Evolutionary conservation across 345 rosid species (phyloP).

Genomic region (Mercurialis annua): DNA sequence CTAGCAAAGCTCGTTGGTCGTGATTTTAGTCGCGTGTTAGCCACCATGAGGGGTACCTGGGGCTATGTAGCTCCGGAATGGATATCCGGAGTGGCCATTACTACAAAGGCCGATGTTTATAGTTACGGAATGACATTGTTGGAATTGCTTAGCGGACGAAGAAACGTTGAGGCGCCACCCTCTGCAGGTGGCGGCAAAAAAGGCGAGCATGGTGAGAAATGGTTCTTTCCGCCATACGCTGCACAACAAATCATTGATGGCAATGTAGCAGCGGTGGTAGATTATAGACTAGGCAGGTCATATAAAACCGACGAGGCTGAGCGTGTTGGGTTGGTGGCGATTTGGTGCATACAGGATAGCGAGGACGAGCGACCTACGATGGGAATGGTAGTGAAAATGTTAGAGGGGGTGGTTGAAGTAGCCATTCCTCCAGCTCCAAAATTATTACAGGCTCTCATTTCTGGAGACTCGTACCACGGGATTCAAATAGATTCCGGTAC

Average conservation of each 20-base stretch:
- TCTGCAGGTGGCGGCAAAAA: slow-evolving; percentile 33
- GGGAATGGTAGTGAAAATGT: slow-evolving; percentile 27
- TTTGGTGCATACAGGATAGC: slow-evolving; percentile 33
- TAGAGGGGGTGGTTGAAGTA: slow-evolving; percentile 24
- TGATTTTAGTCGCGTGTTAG: slow-evolving; percentile 25
- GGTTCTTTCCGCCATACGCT: slow-evolving; percentile 96
- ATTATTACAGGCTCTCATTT: slow-evolving; percentile 72
- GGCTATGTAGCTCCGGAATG: slow-evolving; percentile 35
- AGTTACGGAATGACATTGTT: slow-evolving; percentile 33
- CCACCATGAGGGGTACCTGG: slow-evolving; percentile 33
- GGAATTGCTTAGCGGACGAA: slow-evolving; percentile 29
- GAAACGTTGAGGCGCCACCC: slow-evolving; percentile 22
- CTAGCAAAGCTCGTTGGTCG: slow-evolving; percentile 28
- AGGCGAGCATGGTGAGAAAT: slow-evolving; percentile 36
- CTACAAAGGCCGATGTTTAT: slow-evolving; percentile 32
- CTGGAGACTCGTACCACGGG: slow-evolving; percentile 73
- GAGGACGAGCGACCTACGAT: slow-evolving; percentile 31
- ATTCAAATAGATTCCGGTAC: slow-evolving; percentile 36
- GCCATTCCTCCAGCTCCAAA: slow-evolving; percentile 64
- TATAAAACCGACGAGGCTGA: slow-evolving; percentile 20
- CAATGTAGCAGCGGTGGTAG: slow-evolving; percentile 20
- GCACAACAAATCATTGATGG: slow-evolving; percentile 62
- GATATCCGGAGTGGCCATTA: slow-evolving; percentile 35
- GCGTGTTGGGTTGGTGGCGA: slow-evolving; percentile 22
- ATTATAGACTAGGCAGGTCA: slow-evolving; percentile 16